Evolutionary conservation across 2,329 filamentous ascomycete genomes (phyloP).

Genomic region (Xylariaceae sp.): DNA sequence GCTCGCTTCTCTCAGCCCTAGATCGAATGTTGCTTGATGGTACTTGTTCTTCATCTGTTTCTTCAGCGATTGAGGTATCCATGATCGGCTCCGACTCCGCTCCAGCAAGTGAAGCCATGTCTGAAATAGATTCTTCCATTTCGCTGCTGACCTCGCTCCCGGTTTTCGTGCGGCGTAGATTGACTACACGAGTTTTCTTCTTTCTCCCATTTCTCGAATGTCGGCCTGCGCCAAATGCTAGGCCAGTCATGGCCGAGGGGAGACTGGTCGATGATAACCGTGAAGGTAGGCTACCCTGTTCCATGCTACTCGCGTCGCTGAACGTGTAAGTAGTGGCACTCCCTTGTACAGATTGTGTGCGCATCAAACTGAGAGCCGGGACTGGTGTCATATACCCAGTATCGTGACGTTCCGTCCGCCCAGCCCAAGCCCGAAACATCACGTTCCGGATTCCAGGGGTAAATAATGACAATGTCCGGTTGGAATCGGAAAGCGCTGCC

Average conservation of each 20-base stretch:
- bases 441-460: slow-evolving; percentile 89
- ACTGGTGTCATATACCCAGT: slow-evolving; percentile 50
- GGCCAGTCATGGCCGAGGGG: slow-evolving; percentile 61
- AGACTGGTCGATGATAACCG: slow-evolving; percentile 68
- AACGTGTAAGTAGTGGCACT: slow-evolving; percentile 70
- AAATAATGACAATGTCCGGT: slow-evolving; percentile 87
- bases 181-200: slow-evolving; percentile 83
- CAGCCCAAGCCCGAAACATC: slow-evolving; percentile 91
- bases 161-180: slow-evolving; percentile 68
- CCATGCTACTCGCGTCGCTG: slow-evolving; percentile 68
- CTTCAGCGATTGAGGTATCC: slow-evolving; percentile 57
- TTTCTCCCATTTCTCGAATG: slow-evolving; percentile 67
- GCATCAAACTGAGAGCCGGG: slow-evolving; percentile 57
- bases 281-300: slow-evolving; percentile 65
- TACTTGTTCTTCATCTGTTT: slow-evolving; percentile 42
- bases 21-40: slow-evolving; percentile 48
- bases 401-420: slow-evolving; percentile 72
- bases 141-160: slow-evolving; percentile 55
- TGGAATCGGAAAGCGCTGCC: slow-evolving; percentile 81
- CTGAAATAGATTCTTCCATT: slow-evolving; percentile 53
- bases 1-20: slow-evolving; percentile 35
- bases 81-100: slow-evolving; percentile 65
- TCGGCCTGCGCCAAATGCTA: slow-evolving; percentile 64
- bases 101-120: slow-evolving; percentile 56
- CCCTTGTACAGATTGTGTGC: slow-evolving; percentile 65